phyloP scores from a whole-genome alignment of 2,329 filamentous ascomycete genomes.

The Trichoderma aggressivum region DNA sequence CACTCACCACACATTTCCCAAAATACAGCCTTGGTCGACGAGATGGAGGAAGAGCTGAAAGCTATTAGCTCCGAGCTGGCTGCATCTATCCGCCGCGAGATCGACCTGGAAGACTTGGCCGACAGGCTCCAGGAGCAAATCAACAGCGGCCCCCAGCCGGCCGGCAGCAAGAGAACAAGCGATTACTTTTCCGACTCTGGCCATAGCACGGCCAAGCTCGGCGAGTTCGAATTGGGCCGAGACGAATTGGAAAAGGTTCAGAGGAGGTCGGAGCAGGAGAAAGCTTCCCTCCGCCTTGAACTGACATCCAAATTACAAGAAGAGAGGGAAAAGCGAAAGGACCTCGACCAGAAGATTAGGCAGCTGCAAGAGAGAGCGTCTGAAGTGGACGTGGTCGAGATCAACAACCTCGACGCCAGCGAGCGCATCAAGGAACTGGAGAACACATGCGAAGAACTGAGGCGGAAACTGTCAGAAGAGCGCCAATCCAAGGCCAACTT shows the following conservation, averaged over 20 bases:
- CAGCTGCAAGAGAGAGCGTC: conserved; percentile 76
- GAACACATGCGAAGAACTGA: conserved; percentile 73
- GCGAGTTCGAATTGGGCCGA: conserved; percentile 59
- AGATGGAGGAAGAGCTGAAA: conserved; percentile 91
- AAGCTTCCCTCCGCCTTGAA: conserved; percentile 79
- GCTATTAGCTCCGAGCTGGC: conserved; percentile 92
- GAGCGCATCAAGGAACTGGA: conserved; percentile 75
- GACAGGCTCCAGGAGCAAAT: conserved; percentile 81
- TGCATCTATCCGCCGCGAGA: conserved; percentile 86
- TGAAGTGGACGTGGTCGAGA: conserved; percentile 53
- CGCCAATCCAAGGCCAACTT: conserved; percentile 87
- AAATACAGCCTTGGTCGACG: conserved; percentile 61
- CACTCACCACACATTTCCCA: conserved; percentile 39
- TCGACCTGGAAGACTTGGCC: conserved; percentile 93
- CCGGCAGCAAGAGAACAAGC: conserved; percentile 75
- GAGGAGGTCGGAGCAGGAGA: conserved; percentile 83
- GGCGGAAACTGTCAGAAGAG: conserved; percentile 79
- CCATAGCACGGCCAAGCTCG: conserved; percentile 76
- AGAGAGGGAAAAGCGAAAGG: conserved; percentile 71
- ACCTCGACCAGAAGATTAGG: conserved; percentile 79
- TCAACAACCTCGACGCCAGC: conserved; percentile 54
- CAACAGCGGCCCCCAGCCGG: conserved; percentile 48
- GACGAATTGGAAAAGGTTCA: conserved; percentile 80
- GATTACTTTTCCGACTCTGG: conserved; percentile 99
- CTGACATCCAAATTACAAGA: conserved; percentile 84